These are phyloP conservation scores for Trapa bicornis DNA, from an alignment of 345 rosid genomes.

Conservation along the genomic window DNA sequence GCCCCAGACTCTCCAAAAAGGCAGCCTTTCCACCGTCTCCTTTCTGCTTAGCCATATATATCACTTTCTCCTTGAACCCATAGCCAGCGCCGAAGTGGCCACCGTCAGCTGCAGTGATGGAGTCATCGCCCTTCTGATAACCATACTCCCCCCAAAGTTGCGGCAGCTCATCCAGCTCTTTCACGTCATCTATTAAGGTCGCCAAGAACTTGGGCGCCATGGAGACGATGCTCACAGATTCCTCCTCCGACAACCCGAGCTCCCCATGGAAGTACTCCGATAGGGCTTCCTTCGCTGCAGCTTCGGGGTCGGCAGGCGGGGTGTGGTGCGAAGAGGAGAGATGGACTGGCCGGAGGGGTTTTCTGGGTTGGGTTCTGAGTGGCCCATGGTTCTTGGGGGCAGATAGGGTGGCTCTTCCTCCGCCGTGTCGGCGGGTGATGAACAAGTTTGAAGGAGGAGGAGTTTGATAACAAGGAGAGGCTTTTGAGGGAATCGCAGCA, in stretches of 20 bases:
- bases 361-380: background rate
- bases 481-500: background rate
- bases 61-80: constrained; percentile 55
- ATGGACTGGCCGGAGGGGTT: background rate
- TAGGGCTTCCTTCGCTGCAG: constrained; percentile 36
- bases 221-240: constrained; percentile 33
- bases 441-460: background rate
- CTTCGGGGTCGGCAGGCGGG: background rate
- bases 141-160: constrained; percentile 23
- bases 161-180: constrained; percentile 54
- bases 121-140: constrained; percentile 23
- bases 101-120: constrained; percentile 10
- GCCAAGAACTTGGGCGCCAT: constrained; percentile 40
- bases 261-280: constrained; percentile 31
- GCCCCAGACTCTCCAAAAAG: constrained; percentile 74
- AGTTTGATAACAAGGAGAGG: background rate
- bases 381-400: background rate
- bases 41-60: constrained; percentile 56
- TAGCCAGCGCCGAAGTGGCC: background rate
- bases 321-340: background rate
- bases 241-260: constrained; percentile 37
- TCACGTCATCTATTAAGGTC: constrained; percentile 46
- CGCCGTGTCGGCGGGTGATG: background rate
- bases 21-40: constrained; percentile 74
- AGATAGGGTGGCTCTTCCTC: background rate